Evolutionary conservation across 2,329 filamentous ascomycete genomes (phyloP).

Genomic region (Pezicula carpinea): DNA sequence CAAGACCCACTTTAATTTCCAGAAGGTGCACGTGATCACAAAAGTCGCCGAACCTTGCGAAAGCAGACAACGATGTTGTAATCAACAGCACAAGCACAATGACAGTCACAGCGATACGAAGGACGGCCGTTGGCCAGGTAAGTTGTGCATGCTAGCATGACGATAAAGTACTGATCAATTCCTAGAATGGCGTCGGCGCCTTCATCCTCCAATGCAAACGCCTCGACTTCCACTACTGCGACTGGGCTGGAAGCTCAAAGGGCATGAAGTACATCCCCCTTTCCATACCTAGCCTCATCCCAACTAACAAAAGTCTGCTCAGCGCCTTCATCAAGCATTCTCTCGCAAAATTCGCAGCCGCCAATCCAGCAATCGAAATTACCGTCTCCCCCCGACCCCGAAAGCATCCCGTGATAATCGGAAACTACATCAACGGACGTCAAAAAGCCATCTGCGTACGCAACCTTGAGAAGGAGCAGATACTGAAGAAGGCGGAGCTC

Average conservation of each 20-base stretch:
- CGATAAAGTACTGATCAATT: conserved; percentile 10
- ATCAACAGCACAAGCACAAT: conserved; percentile 26
- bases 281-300: neutral
- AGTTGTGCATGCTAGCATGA: conserved; percentile 8
- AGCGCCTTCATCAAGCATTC: conserved; percentile 78
- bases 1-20: too few species aligned
- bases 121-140: conserved; percentile 51
- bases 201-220: conserved; percentile 97
- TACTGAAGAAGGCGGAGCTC: conserved; percentile 73
- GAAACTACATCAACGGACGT: conserved; percentile 87
- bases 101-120: conserved; percentile 50
- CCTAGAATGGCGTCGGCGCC: conserved; percentile 89
- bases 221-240: conserved; percentile 95
- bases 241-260: conserved; percentile 86
- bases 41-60: too few species aligned
- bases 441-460: conserved; percentile 83
- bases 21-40: conserved; percentile 7
- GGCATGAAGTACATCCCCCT: conserved; percentile 77
- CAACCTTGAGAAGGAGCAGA: conserved; percentile 76
- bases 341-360: conserved; percentile 71
- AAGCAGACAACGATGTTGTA: neutral
- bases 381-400: conserved; percentile 84
- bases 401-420: conserved; percentile 83
- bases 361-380: conserved; percentile 87
- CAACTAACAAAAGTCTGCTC: conserved; percentile 6